Evolutionary conservation across 2,329 filamentous ascomycete species (phyloP).

Genomic region (Talaromyces sp.): DNA sequence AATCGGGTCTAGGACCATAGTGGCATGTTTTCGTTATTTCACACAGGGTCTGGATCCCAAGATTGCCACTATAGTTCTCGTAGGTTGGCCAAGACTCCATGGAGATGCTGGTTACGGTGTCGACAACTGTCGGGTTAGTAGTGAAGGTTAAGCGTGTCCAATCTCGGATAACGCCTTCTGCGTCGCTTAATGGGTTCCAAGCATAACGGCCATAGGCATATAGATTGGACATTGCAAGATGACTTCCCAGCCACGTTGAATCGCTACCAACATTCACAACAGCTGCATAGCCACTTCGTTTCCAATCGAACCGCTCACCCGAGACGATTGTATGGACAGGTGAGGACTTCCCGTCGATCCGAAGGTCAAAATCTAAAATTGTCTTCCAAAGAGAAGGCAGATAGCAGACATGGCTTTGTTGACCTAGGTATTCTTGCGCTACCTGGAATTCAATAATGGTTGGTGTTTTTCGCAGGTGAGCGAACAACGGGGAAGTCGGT

Average conservation of each 20-base stretch:
- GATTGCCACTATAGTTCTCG: conserved; percentile 67
- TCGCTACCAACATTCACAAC: conserved; percentile 67
- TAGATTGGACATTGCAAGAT: conserved; percentile 68
- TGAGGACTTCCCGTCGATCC: conserved; percentile 56
- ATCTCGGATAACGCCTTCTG: conserved; percentile 55
- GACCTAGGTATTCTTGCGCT: conserved; percentile 67
- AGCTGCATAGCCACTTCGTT: conserved; percentile 60
- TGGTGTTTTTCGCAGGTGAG: conserved; percentile 47
- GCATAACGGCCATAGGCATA: conserved; percentile 67
- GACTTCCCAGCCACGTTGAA: conserved; percentile 65
- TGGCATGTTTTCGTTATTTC: conserved; percentile 63
- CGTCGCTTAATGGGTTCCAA: conserved; percentile 57
- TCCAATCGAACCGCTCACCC: conserved; percentile 57
- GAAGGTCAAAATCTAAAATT: conserved; percentile 64
- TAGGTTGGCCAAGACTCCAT: conserved; percentile 70
- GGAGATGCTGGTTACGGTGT: conserved; percentile 60
- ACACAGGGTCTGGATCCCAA: conserved; percentile 66
- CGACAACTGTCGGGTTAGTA: conserved; percentile 51
- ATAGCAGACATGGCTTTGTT: conserved; percentile 67
- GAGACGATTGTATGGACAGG: conserved; percentile 59
- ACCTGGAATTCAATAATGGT: conserved; percentile 64
- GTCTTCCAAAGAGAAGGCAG: conserved; percentile 66
- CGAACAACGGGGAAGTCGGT: conserved; percentile 63
- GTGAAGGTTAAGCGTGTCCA: conserved; percentile 69
- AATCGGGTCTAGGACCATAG: conserved; percentile 65